Evolutionary conservation across 1,284 basidiomycete species (phyloP), one percentile per base, ranked within the genome.

Genomic region (Moniliophthora roreri): DNA sequence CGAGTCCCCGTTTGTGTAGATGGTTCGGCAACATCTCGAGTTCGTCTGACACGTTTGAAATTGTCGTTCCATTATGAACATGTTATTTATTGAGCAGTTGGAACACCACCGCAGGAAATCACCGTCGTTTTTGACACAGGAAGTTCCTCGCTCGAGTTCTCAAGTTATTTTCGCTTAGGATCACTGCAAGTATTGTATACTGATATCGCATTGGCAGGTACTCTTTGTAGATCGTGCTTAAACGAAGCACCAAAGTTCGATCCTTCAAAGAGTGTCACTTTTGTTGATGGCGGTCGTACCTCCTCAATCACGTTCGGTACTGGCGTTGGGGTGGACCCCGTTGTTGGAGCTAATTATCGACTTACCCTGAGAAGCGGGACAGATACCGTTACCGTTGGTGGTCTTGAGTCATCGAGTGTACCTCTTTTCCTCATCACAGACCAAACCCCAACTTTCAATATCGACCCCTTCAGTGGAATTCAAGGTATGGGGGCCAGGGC

Each of bases 41-140:
- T 72, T 48, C 50, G 48, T 24, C 10, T 46, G 6, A 10, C 16
- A n/a, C 28, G 32, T 18, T 21, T 18, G 20, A n/a, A 15, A 18
- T 48, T 10, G 38, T 11, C 11, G 35, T 40, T 26, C 15, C 37
- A 20, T 50, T n/a, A 39, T 15, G 21, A 16, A 34, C 40, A 13
- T 21, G 11, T n/a, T 20, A n/a, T 37, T n/a, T 34, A 15, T 24
- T 9, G 26, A 11, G n/a, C 62, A 76, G 70, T 79, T 46, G 78
- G 78, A 40, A 80, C 77, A 3, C 78, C 78, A 9, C 75, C 77
- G 2, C 79, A 80, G 54, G 61, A 62, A 26, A 59, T 76, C 52
- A 69, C 69, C 8, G 75, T 81, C 38, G 77, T 82, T 5, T 82
- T 81, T 64, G 80, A 82, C 60, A 82, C 79, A 1, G 80, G 79